Percentiles rank a stretch among this genome's conserved stretches.
phyloP scores from a whole-genome alignment of 179 eudicot genomes.

The Sideroxylon spinosum region DNA sequence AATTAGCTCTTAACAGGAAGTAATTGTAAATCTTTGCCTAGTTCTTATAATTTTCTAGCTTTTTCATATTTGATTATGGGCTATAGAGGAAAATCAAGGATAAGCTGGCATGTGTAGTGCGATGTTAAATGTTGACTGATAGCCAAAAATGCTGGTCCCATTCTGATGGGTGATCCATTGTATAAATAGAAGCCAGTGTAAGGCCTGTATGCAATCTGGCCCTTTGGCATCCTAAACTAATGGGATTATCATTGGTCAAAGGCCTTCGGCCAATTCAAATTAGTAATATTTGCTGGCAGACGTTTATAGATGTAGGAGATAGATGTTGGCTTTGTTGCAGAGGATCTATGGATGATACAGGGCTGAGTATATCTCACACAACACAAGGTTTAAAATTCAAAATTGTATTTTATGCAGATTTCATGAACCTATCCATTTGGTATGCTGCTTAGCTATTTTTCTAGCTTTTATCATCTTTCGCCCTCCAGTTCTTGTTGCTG shows the following conservation, averaged over 20 bases:
- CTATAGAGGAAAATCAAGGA: background rate
- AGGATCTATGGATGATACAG: constrained; percentile 1
- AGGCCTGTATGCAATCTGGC: background rate
- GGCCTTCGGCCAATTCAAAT: background rate
- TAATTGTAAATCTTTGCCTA: background rate
- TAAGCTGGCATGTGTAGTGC: background rate
- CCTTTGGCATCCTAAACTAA: background rate
- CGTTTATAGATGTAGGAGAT: background rate
- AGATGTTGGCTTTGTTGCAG: background rate
- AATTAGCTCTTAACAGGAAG: too few species aligned
- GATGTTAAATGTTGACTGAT: background rate
- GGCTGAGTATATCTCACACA: background rate
- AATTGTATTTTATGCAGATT: background rate
- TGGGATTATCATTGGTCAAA: background rate
- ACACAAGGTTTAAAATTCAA: background rate
- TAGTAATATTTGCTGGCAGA: background rate
- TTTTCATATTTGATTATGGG: background rate
- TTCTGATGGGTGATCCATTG: background rate
- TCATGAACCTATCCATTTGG: background rate
- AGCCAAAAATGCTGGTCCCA: background rate
- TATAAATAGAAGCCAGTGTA: background rate
- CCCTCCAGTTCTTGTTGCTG: background rate
- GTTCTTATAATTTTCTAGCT: background rate
- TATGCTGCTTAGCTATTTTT: background rate
- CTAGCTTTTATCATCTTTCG: background rate